Conservation (phyloP, 176 grass and related monocot species). For the Lolium rigidum region DNA sequence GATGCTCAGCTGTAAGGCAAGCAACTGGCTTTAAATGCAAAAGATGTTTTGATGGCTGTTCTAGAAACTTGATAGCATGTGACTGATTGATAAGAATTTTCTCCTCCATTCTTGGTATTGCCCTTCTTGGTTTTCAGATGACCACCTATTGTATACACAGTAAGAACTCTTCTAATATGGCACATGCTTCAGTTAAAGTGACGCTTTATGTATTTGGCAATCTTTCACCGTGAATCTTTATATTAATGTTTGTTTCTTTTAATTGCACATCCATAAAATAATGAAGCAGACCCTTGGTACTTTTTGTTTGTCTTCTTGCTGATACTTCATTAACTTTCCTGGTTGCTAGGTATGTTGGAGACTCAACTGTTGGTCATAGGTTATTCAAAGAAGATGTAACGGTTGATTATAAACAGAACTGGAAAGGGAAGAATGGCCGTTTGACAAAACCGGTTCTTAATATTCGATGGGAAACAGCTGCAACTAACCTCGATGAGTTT, state of each 20-base stretch:
- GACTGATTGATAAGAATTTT: background rate
- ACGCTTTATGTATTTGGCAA: conserved; percentile 21
- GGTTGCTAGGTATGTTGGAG: conserved; percentile 82
- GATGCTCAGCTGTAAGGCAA: conserved; percentile 8
- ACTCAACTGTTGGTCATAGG: conserved; percentile 81
- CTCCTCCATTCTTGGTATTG: conserved; percentile 5
- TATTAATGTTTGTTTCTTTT: conserved; percentile 22
- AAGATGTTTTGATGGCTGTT: conserved; percentile 23
- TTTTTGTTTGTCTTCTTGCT: conserved; percentile 4
- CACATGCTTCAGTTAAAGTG: conserved; percentile 26
- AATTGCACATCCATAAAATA: conserved; percentile 16
- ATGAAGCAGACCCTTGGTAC: background rate
- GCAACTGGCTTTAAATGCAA: background rate
- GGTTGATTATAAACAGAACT: conserved; percentile 55
- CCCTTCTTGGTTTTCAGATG: background rate
- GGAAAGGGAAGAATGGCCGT: conserved; percentile 61
- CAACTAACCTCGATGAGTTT: conserved; percentile 85
- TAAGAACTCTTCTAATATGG: conserved; percentile 9
- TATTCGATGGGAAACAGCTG: conserved; percentile 78
- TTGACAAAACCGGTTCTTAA: conserved; percentile 61
- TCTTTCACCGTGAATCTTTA: conserved; percentile 7
- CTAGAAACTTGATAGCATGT: background rate
- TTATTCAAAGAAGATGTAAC: conserved; percentile 77
- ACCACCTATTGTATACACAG: background rate
- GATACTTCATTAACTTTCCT: conserved; percentile 26